phyloP scores from a whole-genome alignment of 1,139 yeast genomes.

The Wickerhamomyces sp. region DNA sequence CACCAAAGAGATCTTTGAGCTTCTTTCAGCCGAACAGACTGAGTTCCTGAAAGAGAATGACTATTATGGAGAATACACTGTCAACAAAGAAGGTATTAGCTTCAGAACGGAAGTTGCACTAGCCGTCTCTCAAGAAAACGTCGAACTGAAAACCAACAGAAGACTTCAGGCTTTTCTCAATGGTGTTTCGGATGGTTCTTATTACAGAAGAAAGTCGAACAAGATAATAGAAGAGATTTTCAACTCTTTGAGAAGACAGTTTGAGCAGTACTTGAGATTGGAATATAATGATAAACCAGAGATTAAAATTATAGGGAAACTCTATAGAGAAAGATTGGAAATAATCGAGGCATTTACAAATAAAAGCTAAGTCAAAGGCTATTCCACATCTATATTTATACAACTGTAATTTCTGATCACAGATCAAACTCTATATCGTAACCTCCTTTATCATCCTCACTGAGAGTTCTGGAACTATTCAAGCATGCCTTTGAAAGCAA shows the following conservation, averaged over 20 bases:
- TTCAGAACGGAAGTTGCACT: constrained; percentile 75
- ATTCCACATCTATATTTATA: too few species aligned
- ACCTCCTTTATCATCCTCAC: background rate
- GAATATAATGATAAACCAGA: constrained; percentile 12
- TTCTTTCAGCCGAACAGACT: constrained; percentile 36
- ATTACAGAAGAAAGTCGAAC: constrained; percentile 31
- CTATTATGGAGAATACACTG: constrained; percentile 72
- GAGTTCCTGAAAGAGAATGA: constrained; percentile 45
- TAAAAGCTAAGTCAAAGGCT: too few species aligned
- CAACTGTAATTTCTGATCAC: background rate
- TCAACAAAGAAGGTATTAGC: constrained; percentile 49
- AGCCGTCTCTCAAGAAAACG: constrained; percentile 50
- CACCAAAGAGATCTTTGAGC: constrained; percentile 34
- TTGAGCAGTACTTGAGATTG: constrained; percentile 21
- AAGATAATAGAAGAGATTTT: constrained; percentile 33
- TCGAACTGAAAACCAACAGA: constrained; percentile 22
- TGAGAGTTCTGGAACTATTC: background rate
- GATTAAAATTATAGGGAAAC: constrained; percentile 11
- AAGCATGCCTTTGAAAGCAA: constrained; percentile 11
- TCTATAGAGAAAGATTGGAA: constrained; percentile 17
- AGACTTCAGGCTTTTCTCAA: constrained; percentile 25
- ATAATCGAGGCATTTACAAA: constrained; percentile 13
- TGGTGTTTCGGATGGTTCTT: constrained; percentile 43
- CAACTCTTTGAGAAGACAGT: constrained; percentile 25
- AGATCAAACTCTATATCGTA: background rate